Conservation (phyloP, 371 early-diverging fungal species). For the Rozella allomycis region DNA sequence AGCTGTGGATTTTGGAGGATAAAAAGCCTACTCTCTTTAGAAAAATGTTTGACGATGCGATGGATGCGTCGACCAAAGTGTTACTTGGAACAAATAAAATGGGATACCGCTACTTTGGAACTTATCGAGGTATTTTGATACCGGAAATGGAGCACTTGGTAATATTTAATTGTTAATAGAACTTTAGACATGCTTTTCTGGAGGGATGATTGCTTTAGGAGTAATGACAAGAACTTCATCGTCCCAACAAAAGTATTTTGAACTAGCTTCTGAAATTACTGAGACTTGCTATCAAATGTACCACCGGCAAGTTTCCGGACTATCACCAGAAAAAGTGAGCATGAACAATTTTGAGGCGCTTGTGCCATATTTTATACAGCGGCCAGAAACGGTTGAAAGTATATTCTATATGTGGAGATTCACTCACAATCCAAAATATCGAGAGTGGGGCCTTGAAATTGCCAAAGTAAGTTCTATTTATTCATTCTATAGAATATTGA, state of each 20-base stretch:
- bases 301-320: conserved; percentile 17
- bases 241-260: conserved; percentile 2
- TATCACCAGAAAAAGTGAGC: conserved; percentile 24
- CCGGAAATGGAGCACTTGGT: background rate
- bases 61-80: background rate
- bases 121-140: too few species aligned
- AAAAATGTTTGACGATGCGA: background rate
- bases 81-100: background rate
- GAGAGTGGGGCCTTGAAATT: conserved; percentile 13
- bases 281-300: conserved; percentile 14
- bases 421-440: conserved; percentile 16
- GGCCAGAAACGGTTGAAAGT: conserved; percentile 16
- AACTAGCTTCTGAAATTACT: conserved; percentile 9
- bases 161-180: too few species aligned
- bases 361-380: conserved; percentile 2
- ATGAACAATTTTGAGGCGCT: background rate
- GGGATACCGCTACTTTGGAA: background rate
- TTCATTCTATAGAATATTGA: too few species aligned
- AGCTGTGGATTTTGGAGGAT: background rate
- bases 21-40: background rate
- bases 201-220: conserved; percentile 44
- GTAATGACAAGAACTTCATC: conserved; percentile 7
- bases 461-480: conserved; percentile 3
- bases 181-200: conserved; percentile 37
- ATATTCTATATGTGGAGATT: conserved; percentile 21